These are phyloP conservation scores for Tetrapisispora arboricola DNA, from an alignment of 805 yeast genomes.

Conservation along the genomic window DNA sequence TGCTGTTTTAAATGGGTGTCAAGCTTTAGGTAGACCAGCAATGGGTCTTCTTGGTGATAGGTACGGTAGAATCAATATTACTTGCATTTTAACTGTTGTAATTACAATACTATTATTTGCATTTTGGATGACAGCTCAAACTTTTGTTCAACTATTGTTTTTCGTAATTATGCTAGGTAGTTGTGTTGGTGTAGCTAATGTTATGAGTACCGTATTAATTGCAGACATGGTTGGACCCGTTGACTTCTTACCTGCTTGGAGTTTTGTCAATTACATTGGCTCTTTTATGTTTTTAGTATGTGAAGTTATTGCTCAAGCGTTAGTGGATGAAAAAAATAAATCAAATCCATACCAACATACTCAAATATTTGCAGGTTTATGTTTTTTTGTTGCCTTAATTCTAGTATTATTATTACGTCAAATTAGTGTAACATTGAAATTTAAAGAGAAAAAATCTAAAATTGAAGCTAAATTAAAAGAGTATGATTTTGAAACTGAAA, in stretches of 20 bases:
- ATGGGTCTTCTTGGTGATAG: slow-evolving; percentile 38
- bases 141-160: slow-evolving; percentile 32
- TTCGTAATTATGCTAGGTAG: slow-evolving; percentile 37
- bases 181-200: slow-evolving; percentile 37
- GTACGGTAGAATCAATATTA: slow-evolving; percentile 38
- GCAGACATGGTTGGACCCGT: slow-evolving; percentile 34
- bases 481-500: not conserved
- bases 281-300: slow-evolving; percentile 34
- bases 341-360: slow-evolving; percentile 43
- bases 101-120: slow-evolving; percentile 33
- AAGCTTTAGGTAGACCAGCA: slow-evolving; percentile 39
- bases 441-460: not conserved
- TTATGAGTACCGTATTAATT: slow-evolving; percentile 33
- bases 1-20: slow-evolving; percentile 38
- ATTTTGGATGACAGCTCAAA: slow-evolving; percentile 40
- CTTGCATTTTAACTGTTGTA: slow-evolving; percentile 30
- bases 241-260: slow-evolving; percentile 32
- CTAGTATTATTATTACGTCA: slow-evolving; percentile 42
- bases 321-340: slow-evolving; percentile 24
- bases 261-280: slow-evolving; percentile 26
- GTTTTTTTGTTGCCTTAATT: slow-evolving; percentile 35
- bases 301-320: slow-evolving; percentile 46
- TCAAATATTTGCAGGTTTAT: slow-evolving; percentile 49
- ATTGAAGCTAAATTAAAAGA: slow-evolving; percentile 4
- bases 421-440: slow-evolving; percentile 32